Evolutionary conservation across 73 alveolate species (phyloP), one percentile per base, ranked within the genome.

Genomic region (Tetrahymena malaccensis): DNA sequence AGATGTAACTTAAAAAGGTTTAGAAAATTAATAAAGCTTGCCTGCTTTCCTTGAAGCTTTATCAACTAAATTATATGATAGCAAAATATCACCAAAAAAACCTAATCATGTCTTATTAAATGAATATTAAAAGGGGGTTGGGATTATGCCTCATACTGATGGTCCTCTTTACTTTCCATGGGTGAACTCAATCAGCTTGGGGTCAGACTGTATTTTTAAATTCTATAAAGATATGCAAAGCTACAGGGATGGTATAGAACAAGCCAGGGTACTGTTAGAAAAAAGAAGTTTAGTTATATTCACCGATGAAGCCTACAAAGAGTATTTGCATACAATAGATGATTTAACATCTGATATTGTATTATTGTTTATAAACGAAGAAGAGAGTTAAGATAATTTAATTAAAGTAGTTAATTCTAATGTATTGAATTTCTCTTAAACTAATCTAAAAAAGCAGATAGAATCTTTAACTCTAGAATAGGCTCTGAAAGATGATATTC

Each of bases 81-180:
- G 44, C 33, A 43, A 85, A 34, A 31, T 95, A 15, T 93, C 85
- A 35, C 96, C 96, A 8, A 50, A 31, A 35, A 93, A 93, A 35
- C 97, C 98, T 25, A 97, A 97, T 96, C 98, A 97, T 85, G 96
- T 96, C 17, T 55, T 97, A 27, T 31, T 97, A 43, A 97, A 97
- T 94, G 95, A 93, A 35, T 97, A 97, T 85, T 85, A 95, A 43
- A 96, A 97, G 34, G 98, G 98, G 3, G 98, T 96, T 93, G 98
- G 98, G 8, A 97, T 97, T 9, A 95, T 97, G 97, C 97, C 98
- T 34, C 98, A 97, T 85, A 97, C 97, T n/a, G 98, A 97, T 94
- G 98, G 98, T 6, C 98, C 98, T 8, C 96, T 97, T n/a, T 97
- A 97, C 93, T 96, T 93, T 44, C 98, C 98, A 33, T 97, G 55